phyloP scores from a whole-genome alignment of 1,284 basidiomycete species.

The Cutaneotrichosporon cavernicola region DNA sequence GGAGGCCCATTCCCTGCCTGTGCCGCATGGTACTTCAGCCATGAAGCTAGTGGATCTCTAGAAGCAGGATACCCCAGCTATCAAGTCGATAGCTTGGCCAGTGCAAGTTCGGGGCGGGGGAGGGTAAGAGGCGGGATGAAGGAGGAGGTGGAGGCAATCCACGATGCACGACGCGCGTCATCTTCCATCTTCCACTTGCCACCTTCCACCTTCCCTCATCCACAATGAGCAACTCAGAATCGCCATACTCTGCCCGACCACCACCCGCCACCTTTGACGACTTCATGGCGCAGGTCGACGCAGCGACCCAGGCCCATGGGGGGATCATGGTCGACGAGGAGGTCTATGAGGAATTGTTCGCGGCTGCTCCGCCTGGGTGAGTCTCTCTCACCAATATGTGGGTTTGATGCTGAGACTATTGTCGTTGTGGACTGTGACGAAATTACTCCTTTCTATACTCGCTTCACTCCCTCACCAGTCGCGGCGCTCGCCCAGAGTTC shows the following conservation, averaged over 20 bases:
- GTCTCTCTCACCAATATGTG: not conserved
- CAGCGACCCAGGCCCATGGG: slow-evolving; percentile 9
- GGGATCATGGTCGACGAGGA: slow-evolving; percentile 27
- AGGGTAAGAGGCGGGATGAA: not conserved
- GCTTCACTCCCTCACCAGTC: not conserved
- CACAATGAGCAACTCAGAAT: slow-evolving; percentile 1
- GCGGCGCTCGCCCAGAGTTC: slow-evolving; percentile 22
- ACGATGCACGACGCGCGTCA: not conserved
- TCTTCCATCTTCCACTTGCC: not conserved
- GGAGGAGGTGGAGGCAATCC: not conserved
- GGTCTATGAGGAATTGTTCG: slow-evolving; percentile 30
- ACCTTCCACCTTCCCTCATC: too few relatives aligned
- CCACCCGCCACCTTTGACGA: slow-evolving; percentile 20
- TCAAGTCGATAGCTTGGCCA: too few relatives aligned
- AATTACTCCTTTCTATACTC: too few relatives aligned
- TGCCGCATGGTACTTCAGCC: too few relatives aligned
- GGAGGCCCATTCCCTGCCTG: too few relatives aligned
- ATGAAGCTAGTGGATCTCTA: too few relatives aligned
- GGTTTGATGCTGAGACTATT: too few relatives aligned
- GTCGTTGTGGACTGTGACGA: too few relatives aligned
- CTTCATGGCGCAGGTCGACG: slow-evolving; percentile 21
- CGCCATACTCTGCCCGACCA: slow-evolving; percentile 15
- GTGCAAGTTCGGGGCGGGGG: not conserved
- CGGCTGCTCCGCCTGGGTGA: slow-evolving; percentile 13
- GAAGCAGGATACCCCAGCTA: too few relatives aligned